Evolutionary conservation across 2,329 filamentous ascomycete genomes (phyloP), one percentile per base, ranked within the genome.

Genomic region (Ophiocordyceps sinensis): DNA sequence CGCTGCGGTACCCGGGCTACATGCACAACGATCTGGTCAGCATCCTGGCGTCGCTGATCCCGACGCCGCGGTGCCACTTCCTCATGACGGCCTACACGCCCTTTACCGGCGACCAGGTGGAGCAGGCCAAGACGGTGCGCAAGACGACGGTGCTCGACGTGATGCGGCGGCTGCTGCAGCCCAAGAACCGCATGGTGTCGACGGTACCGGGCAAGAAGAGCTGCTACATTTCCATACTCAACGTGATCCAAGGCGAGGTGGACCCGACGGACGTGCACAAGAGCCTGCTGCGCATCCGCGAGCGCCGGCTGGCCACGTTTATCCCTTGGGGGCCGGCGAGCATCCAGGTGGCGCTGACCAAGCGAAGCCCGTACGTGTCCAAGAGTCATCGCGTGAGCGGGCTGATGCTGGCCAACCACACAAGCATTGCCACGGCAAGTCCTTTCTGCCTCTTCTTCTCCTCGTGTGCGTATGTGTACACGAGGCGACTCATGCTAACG

Each of bases 21-120:
- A 98, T 98, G 91, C 91, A 98, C 70, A 98, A 98, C 62, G 91
- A 98, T 58, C 80, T 98, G 14, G 88, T 94, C 56, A 91, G 89
- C 62, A 96, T 98, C 53, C 75, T 98, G 43, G 91, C 93, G 21
- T 94, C 87, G 17, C 73, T 98, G 35, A 96, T 98, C 46, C 91
- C 91, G 2, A 98, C 89, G 0, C 93, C 91, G 10, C 81, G 91
- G 51, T 94, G 88, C 58, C 93, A 98, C 66, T 98, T 98, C 74
- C 72, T 98, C 44, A 94, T 95, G 79, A 98, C 91, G 5, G 86
- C 89, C 36, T 98, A 98, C 67, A 98, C 91, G 0, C 91, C 91
- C 6, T 98, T 98, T 57, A 96, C 91, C 0, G 85, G 87, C 45
- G 86, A 95, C 58, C 91, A 91, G 56, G 85, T 98, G 42, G 89